Base-by-base conservation (phyloP, 1,284 basidiomycete species). In the Ustilago shanxiensis region DNA sequence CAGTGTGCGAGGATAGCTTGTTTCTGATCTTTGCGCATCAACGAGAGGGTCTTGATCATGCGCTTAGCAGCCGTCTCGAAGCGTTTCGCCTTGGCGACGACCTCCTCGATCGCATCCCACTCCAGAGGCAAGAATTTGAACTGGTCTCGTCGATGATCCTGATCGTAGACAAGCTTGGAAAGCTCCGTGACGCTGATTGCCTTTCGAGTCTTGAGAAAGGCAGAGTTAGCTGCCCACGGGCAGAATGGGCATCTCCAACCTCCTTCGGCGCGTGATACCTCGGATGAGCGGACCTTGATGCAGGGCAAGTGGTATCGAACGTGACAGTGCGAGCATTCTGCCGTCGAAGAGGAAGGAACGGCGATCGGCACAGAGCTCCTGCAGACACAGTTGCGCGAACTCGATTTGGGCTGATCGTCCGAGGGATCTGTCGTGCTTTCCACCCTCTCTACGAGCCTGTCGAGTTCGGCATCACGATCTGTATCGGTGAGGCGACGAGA, bases 241-340 rank as follows among this genome's bases (percentile, higher is more conserved):
- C 83, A 85, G 66, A 85, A 74, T 18, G 72, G 75, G 44, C 83
- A 85, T 1, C 33, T 45, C 79, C 79, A 85, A 31, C 56, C 60
- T 26, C 61, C 56, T 24, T 63, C 71, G n/a, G 71, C 73, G 41
- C 74, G 65, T 14, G 70, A 51, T 0, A 66, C 75, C 53, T 73
- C 63, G 13, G 57, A 53, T 0, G 65, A 47, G 20, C 59, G 63
- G 8, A 77, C 61, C 44, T 79, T 79, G 49, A 84, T 75, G 68
- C 83, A 84, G 14, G 62, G 35, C 13, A 78, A 52, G 58, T 84
- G 83, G 65, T 81, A 84, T 31, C 52, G 53, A 18, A 72, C 66
- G 26, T 49, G 51, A 57, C 83, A 85, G 35, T 45, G 55, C 2
- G 60, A 59, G 76, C 83, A 85, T 44, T 68, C 65, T 7, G 65